Percentiles rank a stretch among this genome's conserved stretches.
Conservation (phyloP, 495 filamentous ascomycete species). For the Tuber calosporum region DNA sequence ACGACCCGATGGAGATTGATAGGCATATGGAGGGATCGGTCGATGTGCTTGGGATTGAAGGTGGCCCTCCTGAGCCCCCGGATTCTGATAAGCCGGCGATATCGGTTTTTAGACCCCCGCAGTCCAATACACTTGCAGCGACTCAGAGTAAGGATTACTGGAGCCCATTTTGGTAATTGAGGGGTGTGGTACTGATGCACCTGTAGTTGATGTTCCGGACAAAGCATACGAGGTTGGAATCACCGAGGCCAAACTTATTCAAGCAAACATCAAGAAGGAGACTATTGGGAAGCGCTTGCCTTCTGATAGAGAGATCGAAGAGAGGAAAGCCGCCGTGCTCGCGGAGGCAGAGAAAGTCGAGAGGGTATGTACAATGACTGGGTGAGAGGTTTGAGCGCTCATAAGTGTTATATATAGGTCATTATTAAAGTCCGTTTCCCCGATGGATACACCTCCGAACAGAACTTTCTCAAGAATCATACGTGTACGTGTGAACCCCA, state of each 20-base stretch:
- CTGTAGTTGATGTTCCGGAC: conserved; percentile 49
- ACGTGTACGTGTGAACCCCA: conserved; percentile 9
- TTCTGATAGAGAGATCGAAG: conserved; percentile 60
- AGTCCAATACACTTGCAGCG: conserved; percentile 64
- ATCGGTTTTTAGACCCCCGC: conserved; percentile 68
- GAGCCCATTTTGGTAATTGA: neutral
- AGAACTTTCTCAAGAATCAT: conserved; percentile 32
- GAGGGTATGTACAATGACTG: conserved; percentile 41
- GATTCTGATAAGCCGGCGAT: conserved; percentile 50
- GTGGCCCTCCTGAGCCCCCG: conserved; percentile 3
- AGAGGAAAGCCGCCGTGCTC: conserved; percentile 52
- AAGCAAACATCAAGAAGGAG: conserved; percentile 58
- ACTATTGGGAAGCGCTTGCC: conserved; percentile 62
- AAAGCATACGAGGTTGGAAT: conserved; percentile 74
- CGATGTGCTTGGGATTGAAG: neutral
- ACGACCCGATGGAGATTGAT: conserved; percentile 3
- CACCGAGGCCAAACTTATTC: conserved; percentile 74
- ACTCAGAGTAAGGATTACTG: conserved; percentile 43
- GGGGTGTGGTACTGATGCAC: conserved; percentile 45
- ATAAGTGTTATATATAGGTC: conserved; percentile 42
- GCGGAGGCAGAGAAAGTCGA: conserved; percentile 58
- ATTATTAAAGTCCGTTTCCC: conserved; percentile 79
- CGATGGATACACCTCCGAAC: conserved; percentile 52
- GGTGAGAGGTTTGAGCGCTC: neutral
- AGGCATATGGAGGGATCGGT: conserved; percentile 7